Conservation (phyloP, 176 grass and related monocot species). For the Musa beccarii region DNA sequence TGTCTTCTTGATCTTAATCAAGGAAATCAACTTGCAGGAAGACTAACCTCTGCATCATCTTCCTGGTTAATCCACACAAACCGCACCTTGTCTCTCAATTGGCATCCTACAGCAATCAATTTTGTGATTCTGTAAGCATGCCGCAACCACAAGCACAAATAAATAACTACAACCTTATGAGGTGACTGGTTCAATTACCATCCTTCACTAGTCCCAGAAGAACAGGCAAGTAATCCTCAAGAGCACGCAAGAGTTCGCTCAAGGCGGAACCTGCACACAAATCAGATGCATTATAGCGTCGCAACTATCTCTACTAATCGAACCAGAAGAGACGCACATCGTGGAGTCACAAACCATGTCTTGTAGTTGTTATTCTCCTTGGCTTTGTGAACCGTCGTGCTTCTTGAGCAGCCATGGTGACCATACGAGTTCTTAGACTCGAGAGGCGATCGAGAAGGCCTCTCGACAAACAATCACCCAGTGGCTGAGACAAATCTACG, state of each 20-base stretch:
- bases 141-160: not conserved
- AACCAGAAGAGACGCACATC: conserved; percentile 6
- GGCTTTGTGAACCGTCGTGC: conserved; percentile 43
- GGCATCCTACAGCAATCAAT: conserved; percentile 29
- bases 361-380: conserved; percentile 41
- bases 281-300: conserved; percentile 14
- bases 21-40: not conserved
- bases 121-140: not conserved
- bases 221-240: conserved; percentile 67
- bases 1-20: conserved; percentile 15
- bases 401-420: conserved; percentile 52
- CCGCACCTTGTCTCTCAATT: conserved; percentile 52
- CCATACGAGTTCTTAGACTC: conserved; percentile 33
- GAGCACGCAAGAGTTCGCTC: conserved; percentile 51
- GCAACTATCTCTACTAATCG: conserved; percentile 4
- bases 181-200: conserved; percentile 32
- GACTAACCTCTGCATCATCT: conserved; percentile 63
- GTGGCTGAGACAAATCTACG: conserved; percentile 41
- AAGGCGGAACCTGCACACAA: conserved; percentile 31
- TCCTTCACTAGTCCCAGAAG: conserved; percentile 62
- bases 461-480: conserved; percentile 36
- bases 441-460: conserved; percentile 38
- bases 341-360: conserved; percentile 38
- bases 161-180: conserved; percentile 1
- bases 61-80: conserved; percentile 91